Evolutionary conservation across 1,139 yeast species (phyloP).

Genomic region (Saccharomyces hybrid): DNA sequence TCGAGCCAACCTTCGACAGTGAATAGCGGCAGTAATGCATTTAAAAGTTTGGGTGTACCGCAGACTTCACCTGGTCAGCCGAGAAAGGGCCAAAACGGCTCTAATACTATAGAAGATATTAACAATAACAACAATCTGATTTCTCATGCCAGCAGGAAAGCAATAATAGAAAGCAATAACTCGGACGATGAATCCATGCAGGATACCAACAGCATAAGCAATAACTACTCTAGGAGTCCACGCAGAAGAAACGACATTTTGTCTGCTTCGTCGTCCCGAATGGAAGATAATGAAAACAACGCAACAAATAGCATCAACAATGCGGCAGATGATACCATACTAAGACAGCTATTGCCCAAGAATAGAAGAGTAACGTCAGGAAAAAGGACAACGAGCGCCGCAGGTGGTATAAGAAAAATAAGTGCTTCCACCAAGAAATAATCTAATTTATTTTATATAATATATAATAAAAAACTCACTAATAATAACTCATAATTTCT

Average conservation of each 20-base stretch:
- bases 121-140: constrained; percentile 7
- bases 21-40: constrained; percentile 49
- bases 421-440: constrained; percentile 27
- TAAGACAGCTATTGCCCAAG: constrained; percentile 27
- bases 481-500: background rate
- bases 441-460: background rate
- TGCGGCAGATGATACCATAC: constrained; percentile 10
- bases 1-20: constrained; percentile 37
- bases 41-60: constrained; percentile 59
- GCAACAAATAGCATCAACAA: constrained; percentile 3
- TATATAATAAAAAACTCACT: background rate
- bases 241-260: background rate
- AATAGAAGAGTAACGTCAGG: constrained; percentile 27
- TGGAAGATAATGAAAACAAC: constrained; percentile 4
- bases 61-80: constrained; percentile 72
- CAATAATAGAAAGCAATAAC: constrained; percentile 1
- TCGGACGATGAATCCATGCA: constrained; percentile 5
- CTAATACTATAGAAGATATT: constrained; percentile 29
- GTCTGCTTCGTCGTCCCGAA: background rate
- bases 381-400: constrained; percentile 27
- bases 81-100: constrained; percentile 51
- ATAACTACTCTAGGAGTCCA: constrained; percentile 1
- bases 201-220: constrained; percentile 6
- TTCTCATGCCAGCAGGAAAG: background rate
- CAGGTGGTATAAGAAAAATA: constrained; percentile 29